These are phyloP conservation scores for Puya raimondii DNA, from an alignment of 176 grass and related monocot genomes.

Conservation along the genomic window DNA sequence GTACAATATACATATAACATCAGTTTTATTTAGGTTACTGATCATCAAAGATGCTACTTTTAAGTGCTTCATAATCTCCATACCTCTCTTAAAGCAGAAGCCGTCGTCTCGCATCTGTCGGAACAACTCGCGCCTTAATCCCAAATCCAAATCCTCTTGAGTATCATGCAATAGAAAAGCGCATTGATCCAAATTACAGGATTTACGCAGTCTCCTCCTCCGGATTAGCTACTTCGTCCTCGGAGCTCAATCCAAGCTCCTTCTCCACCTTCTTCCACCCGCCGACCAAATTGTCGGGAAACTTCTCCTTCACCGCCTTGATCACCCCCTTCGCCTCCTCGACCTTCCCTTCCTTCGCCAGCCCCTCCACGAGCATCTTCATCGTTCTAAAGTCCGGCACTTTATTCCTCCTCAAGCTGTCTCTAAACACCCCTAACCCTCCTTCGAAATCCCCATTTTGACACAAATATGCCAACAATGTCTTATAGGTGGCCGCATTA, in stretches of 20 bases:
- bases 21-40: neutral
- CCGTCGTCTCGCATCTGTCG: too few relatives aligned
- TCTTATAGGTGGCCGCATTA: slow-evolving; percentile 36
- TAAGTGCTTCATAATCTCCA: neutral
- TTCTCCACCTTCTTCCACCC: slow-evolving; percentile 56
- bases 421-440: slow-evolving; percentile 35
- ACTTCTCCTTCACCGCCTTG: slow-evolving; percentile 21
- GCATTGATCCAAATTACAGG: neutral
- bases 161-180: neutral
- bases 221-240: neutral
- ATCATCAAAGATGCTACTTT: neutral
- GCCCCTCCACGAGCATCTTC: slow-evolving; percentile 44
- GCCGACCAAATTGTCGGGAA: slow-evolving; percentile 26
- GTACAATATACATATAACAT: too few relatives aligned
- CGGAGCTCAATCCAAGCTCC: slow-evolving; percentile 38
- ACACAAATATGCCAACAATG: slow-evolving; percentile 34
- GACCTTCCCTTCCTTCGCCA: slow-evolving; percentile 36
- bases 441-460: slow-evolving; percentile 39
- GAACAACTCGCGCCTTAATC: neutral
- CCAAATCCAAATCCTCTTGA: neutral
- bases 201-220: slow-evolving; percentile 3
- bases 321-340: slow-evolving; percentile 38
- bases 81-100: neutral
- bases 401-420: slow-evolving; percentile 36
- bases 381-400: slow-evolving; percentile 37